Base-by-base conservation (phyloP, 176 grass and related monocot species). In the Tuctoria greenei region DNA sequence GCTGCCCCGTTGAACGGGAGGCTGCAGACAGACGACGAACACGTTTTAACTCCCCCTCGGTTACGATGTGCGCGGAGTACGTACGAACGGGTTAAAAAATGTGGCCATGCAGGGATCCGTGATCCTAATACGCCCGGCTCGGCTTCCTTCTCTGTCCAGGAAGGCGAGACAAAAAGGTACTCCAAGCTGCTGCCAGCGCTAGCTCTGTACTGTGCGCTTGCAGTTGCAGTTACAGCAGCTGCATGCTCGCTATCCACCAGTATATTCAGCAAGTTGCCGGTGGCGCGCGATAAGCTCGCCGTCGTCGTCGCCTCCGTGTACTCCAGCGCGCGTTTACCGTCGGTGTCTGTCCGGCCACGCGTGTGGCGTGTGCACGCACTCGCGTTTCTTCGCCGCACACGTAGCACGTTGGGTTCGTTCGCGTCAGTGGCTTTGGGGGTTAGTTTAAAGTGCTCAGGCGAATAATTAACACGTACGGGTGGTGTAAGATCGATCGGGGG, bases 91-190 rank as follows among this genome's bases (percentile, higher is more conserved):
- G 20, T 65, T 77, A 66, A 77, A 66, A 9, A 65, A 65, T 16
- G 7, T 2, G 11, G 10, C 11, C 60, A 10, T n/a, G n/a, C n/a
- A n/a, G 18, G 11, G 40, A 61, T 61, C 60, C 31, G 28, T 18
- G 60, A 16, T 63, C 60, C 8, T 18, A 17, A 15, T 16, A 13
- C 51, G 56, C 1, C 24, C 68, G 8, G 52, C 52, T 23, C 52
- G 25, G 61, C 60, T 64, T 43, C 57, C 16, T 17, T 51, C 47
- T 51, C 51, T 5, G 43, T 64, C 74, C 74, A 25, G 15, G 34
- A 26, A 28, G 26, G 74, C 37, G 74, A 64, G 74, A 77, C 74
- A 77, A 64, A 64, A 77, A 76, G 73, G n/a, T n/a, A n/a, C n/a
- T n/a, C n/a, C n/a, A n/a, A n/a, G n/a, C n/a, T n/a, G n/a, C n/a